Evolutionary conservation across 257 asterid genomes (phyloP), one percentile per base, ranked within the genome.

Genomic region (Ballota nigra): DNA sequence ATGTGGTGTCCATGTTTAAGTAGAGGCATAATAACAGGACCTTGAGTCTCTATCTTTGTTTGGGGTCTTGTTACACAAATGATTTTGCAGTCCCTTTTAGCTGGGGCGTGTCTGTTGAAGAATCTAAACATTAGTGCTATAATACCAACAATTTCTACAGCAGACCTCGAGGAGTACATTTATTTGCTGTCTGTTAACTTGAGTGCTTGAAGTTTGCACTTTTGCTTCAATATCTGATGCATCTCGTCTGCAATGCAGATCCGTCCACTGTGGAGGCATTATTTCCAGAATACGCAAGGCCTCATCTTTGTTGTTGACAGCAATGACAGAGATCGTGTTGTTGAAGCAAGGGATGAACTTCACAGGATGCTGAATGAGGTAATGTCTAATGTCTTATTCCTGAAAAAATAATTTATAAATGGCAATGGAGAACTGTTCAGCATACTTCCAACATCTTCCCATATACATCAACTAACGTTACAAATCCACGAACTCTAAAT

Each of bases 211-310:
- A 33, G 61, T 70, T 65, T 56, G 65, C 49, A 47, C 26, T 8
- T 65, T 64, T 47, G 4, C 20, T 38, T 36, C 71, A 51, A 26
- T 36, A 45, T 53, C 45, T 71, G 71, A 76, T 64, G 40, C 43
- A 4, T 38, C 63, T 66, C 33, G 2, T 67, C 34, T 53, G 7
- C 60, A 31, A 4, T 73, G 77, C 81, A 83, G 87, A 83, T 83
- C 73, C 87, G 87, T 58, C 84, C 87, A 63, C 62, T 83, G 70
- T 83, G 87, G 87, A 77, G 87, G 77, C 87, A 83, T 67, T 82
- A 82, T 71, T 82, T 79, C 78, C 86, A 82, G 75, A 82, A 79
- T 66, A 82, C 86, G 29, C 87, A 83, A 47, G 87, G 87, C 36
- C 83, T 83, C n/a, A 83, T 83, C 70, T 83, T 83, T 77, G 87